Evolutionary conservation across 2,329 filamentous ascomycete species (phyloP), one percentile per base, ranked within the genome.

Genomic region (Claviceps pazoutovae): DNA sequence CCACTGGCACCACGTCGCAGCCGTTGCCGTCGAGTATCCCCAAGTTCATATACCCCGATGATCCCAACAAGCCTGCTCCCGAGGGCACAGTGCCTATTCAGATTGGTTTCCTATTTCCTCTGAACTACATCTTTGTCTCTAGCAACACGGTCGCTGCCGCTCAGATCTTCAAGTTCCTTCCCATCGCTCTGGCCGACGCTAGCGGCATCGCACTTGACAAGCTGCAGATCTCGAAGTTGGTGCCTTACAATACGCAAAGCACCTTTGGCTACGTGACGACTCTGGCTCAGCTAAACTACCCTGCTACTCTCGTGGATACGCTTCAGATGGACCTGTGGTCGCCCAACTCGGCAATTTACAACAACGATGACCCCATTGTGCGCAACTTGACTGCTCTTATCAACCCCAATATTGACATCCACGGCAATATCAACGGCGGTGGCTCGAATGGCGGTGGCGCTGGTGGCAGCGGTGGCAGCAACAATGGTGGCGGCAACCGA

Each of bases 91-190:
- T 79, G 4, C 68, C 86, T 59, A 83, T 95, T 58, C 88, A 95
- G 64, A 76, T 97, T 56, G 93, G 86, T 37, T 96, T 97, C 75
- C 72, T 80, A 50, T 84, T 82, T 62, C 78, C 79, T 1, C 76
- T 95, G 59, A 91, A 94, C 70, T 98, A 93, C 66, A 71, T 78
- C 8, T 95, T 94, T 63, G 86, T 97, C 30, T 82, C 84, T 11
- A 73, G 72, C 21, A 81, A 84, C 56, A 74, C 80, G 14, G 75
- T 83, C 56, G 86, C 89, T 17, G 85, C 88, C 5, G 80, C 80
- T 41, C 91, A 97, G 68, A 87, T 98, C 61, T 95, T 96, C 71
- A 70, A 79, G 50, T 86, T 80, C 57, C 72, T 96, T 4, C 89
- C 89, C 0, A 60, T 73, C 50, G 88, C 86, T 57, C 74, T 95